phyloP scores from a whole-genome alignment of 768 basidiomycete species.

The Rhodotorula kratochvilovae region DNA sequence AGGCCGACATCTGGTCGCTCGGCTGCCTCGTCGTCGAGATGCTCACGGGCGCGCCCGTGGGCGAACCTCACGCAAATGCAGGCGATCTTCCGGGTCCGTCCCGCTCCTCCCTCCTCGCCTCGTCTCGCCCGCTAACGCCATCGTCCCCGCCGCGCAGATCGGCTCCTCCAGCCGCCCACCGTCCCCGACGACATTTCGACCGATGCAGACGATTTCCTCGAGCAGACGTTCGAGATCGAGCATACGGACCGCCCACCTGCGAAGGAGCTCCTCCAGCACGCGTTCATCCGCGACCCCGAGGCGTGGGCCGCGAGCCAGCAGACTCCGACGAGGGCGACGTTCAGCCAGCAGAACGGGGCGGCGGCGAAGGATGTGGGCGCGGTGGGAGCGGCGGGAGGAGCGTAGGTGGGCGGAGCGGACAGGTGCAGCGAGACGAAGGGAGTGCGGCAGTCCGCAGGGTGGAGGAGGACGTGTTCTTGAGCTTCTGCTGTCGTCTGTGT shows the following conservation, averaged over 20 bases:
- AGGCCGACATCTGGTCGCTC: slow-evolving; percentile 92
- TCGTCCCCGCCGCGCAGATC: slow-evolving; percentile 56
- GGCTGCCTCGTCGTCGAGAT: slow-evolving; percentile 97
- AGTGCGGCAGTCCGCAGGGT: no score
- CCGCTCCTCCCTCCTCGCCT: background rate
- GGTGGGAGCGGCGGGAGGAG: background rate
- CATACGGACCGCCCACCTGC: slow-evolving; percentile 49
- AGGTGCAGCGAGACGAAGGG: background rate
- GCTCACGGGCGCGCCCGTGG: slow-evolving; percentile 96
- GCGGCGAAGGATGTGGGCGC: background rate
- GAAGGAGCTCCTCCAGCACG: slow-evolving; percentile 46
- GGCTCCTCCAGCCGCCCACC: slow-evolving; percentile 71
- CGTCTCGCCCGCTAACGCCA: background rate
- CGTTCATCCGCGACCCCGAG: slow-evolving; percentile 45
- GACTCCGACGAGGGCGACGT: slow-evolving; percentile 38
- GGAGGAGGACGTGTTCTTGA: no score
- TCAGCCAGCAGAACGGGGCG: slow-evolving; percentile 15
- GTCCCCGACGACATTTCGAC: slow-evolving; percentile 86
- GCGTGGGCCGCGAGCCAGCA: slow-evolving; percentile 18
- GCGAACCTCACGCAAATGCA: slow-evolving; percentile 97
- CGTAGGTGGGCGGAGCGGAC: no score
- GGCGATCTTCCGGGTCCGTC: slow-evolving; percentile 85
- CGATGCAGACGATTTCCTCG: slow-evolving; percentile 81
- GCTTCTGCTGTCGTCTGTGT: no score
- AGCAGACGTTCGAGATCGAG: slow-evolving; percentile 59